Percentiles rank a stretch among this genome's conserved stretches.
Evolutionary conservation across 768 basidiomycete species (phyloP).

Genomic region (Calocybe cyanea): DNA sequence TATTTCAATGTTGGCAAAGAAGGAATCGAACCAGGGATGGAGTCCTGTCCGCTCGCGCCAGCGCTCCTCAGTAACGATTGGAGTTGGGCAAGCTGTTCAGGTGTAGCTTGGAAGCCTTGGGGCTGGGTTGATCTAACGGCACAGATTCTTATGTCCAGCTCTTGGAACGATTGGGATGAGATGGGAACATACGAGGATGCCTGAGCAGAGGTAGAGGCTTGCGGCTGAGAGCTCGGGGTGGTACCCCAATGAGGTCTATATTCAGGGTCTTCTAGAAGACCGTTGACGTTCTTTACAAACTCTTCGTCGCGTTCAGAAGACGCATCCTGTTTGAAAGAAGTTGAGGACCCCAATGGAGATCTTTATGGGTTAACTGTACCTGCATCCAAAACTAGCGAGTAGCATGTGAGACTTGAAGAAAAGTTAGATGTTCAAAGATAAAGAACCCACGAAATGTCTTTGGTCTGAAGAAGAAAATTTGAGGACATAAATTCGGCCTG

Average conservation of each 20-base stretch:
- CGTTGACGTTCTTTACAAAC: conserved; percentile 69
- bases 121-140: conserved; percentile 9
- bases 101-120: conserved; percentile 38
- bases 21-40: conserved; percentile 29
- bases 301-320: conserved; percentile 65
- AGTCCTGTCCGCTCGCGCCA: conserved; percentile 23
- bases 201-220: conserved; percentile 44
- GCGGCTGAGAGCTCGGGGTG: conserved; percentile 26
- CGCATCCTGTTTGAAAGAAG: conserved; percentile 47
- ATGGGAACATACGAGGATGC: conserved; percentile 30
- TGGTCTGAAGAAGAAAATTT: conserved; percentile 90
- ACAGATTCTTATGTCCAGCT: neutral
- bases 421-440: neutral
- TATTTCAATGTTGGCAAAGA: neutral
- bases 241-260: conserved; percentile 57
- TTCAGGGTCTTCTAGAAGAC: conserved; percentile 63
- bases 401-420: conserved; percentile 1
- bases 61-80: conserved; percentile 50
- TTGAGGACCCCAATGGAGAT: neutral
- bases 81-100: conserved; percentile 67
- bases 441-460: conserved; percentile 75
- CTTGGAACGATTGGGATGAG: neutral
- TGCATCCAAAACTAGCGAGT: conserved; percentile 81
- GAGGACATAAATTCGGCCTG: conserved; percentile 79
- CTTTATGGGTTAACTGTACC: conserved; percentile 34